These are phyloP conservation scores for Cyclospora cayetanensis DNA, from an alignment of 169 alveolate genomes.

Conservation along the genomic window DNA sequence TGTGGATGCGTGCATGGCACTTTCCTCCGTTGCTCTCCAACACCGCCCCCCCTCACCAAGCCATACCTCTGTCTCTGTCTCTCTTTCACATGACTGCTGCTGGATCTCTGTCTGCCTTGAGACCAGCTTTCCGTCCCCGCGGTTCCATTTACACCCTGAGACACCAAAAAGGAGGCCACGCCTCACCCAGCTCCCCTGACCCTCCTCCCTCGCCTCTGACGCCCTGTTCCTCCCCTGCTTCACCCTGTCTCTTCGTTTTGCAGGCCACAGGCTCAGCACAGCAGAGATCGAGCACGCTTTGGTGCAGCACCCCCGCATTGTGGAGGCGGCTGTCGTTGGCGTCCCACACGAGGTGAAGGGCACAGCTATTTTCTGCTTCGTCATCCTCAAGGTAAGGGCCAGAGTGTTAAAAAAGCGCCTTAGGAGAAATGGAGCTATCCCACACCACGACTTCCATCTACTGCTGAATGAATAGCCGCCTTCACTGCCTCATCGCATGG, in stretches of 20 bases:
- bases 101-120: no score
- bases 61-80: no score
- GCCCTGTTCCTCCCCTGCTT: neutral
- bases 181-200: neutral
- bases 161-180: neutral
- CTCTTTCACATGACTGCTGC: no score
- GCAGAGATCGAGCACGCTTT: constrained; percentile 95
- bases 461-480: neutral
- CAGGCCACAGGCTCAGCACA: constrained; percentile 94
- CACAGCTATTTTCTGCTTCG: constrained; percentile 91
- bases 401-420: neutral
- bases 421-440: neutral
- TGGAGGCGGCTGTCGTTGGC: constrained; percentile 95
- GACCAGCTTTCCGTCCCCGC: no score
- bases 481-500: neutral
- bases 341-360: constrained; percentile 95
- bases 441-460: neutral
- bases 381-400: constrained; percentile 85
- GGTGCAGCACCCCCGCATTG: constrained; percentile 86
- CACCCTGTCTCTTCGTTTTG: neutral
- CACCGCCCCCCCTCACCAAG: no score
- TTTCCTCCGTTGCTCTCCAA: no score
- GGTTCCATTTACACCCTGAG: no score
- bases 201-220: neutral
- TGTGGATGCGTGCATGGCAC: no score